Percentiles rank a stretch among this genome's conserved stretches.
These are phyloP conservation scores for Thermothelomyces thermophilus DNA, from an alignment of 2,329 filamentous ascomycete genomes.

Conservation along the genomic window DNA sequence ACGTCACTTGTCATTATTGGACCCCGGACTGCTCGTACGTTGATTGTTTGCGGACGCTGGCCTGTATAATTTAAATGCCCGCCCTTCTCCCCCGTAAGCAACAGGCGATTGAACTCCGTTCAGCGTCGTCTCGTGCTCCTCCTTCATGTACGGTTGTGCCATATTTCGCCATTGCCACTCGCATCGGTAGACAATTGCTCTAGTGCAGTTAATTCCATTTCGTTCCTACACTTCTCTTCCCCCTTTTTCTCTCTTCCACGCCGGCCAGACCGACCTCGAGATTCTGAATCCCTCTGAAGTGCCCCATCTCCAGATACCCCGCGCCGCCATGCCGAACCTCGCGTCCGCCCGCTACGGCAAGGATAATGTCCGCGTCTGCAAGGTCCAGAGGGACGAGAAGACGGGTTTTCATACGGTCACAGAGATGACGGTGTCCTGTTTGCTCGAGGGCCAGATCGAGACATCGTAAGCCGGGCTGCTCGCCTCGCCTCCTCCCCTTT, in stretches of 20 bases:
- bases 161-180: background rate
- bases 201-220: too few species aligned
- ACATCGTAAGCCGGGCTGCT: slow-evolving; percentile 49
- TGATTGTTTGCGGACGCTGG: background rate
- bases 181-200: too few species aligned
- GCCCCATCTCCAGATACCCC: background rate
- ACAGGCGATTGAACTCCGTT: background rate
- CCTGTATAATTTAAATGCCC: slow-evolving; percentile 4
- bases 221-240: too few species aligned
- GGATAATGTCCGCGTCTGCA: slow-evolving; percentile 98
- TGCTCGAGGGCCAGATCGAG: slow-evolving; percentile 90
- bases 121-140: too few species aligned
- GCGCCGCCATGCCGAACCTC: slow-evolving; percentile 45
- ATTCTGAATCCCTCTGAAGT: background rate
- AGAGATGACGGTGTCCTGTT: slow-evolving; percentile 90
- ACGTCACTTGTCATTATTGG: background rate
- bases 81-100: background rate
- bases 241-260: too few species aligned
- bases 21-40: background rate
- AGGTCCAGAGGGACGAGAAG: slow-evolving; percentile 74
- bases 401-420: slow-evolving; percentile 77
- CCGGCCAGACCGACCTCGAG: background rate
- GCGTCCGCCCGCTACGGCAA: slow-evolving; percentile 74
- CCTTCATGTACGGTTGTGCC: background rate
- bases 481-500: too few species aligned